phyloP scores from a whole-genome alignment of 2,329 filamentous ascomycete species.

The Ophiostoma piceae region DNA sequence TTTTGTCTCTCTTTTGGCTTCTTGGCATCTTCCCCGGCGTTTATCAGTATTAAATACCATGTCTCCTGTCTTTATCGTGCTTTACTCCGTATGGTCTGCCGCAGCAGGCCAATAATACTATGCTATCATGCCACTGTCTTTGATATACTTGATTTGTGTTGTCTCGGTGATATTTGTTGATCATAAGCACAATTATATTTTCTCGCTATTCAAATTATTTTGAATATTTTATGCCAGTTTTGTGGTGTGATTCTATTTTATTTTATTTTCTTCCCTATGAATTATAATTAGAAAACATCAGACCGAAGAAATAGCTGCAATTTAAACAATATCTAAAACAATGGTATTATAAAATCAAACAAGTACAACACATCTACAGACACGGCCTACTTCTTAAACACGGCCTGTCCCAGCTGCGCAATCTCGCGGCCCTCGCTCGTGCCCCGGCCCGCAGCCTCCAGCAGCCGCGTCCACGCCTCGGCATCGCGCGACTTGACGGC shows the following conservation, averaged over 20 bases:
- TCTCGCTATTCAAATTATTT: no score
- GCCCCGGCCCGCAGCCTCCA: conserved; percentile 65
- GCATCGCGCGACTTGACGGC: conserved; percentile 76
- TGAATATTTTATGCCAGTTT: no score
- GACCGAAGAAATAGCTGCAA: background rate
- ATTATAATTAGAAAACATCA: background rate
- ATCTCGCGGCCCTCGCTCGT: conserved; percentile 69
- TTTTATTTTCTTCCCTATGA: background rate
- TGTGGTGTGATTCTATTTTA: no score
- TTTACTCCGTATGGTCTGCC: background rate
- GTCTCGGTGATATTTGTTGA: no score
- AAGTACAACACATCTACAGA: background rate
- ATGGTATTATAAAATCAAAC: conserved; percentile 7
- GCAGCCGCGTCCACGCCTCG: conserved; percentile 66
- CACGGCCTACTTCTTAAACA: conserved; percentile 45
- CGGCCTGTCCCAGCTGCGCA: conserved; percentile 65
- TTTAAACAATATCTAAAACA: background rate
- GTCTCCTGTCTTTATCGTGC: background rate
- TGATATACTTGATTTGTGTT: no score
- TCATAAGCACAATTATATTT: no score
- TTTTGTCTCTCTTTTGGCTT: background rate
- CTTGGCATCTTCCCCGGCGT: conserved; percentile 2
- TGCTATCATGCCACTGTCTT: background rate
- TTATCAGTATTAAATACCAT: conserved; percentile 2
- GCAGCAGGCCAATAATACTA: background rate